These are phyloP conservation scores for Annulohypoxylon truncatum DNA, from an alignment of 2,329 filamentous ascomycete species.

Conservation along the genomic window DNA sequence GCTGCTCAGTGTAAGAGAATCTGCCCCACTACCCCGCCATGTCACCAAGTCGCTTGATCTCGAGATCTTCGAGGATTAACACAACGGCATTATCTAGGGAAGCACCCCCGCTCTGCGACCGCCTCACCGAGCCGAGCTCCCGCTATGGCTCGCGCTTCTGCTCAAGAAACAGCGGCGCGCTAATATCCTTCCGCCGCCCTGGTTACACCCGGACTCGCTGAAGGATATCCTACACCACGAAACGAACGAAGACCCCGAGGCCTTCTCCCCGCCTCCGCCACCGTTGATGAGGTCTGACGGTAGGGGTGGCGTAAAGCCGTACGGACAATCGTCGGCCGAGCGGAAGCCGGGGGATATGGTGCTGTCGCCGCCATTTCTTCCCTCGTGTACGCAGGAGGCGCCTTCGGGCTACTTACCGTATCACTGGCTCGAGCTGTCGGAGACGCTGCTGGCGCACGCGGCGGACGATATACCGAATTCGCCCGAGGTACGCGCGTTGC, in stretches of 20 bases:
- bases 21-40: conserved; percentile 35
- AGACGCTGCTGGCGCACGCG: conserved; percentile 86
- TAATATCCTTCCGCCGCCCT: conserved; percentile 90
- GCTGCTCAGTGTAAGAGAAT: conserved; percentile 79
- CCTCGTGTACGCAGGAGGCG: conserved; percentile 76
- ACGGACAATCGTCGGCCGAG: conserved; percentile 48
- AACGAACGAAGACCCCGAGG: conserved; percentile 74
- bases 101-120: conserved; percentile 80
- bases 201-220: conserved; percentile 84
- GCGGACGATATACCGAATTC: conserved; percentile 82
- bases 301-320: conserved; percentile 55
- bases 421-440: conserved; percentile 93
- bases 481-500: conserved; percentile 77
- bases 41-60: conserved; percentile 20
- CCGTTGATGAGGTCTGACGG: conserved; percentile 66
- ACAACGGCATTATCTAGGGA: conserved; percentile 66
- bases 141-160: conserved; percentile 94
- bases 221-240: conserved; percentile 83
- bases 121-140: conserved; percentile 81
- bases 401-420: conserved; percentile 82
- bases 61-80: conserved; percentile 16
- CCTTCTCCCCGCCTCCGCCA: conserved; percentile 82
- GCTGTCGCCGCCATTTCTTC: conserved; percentile 80
- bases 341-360: conserved; percentile 42
- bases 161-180: conserved; percentile 94